A percentile compares a stretch with the other conserved stretches of the same genome.
phyloP scores from a whole-genome alignment of 2,329 filamentous ascomycete species.

The Diaporthe ilicicola region DNA sequence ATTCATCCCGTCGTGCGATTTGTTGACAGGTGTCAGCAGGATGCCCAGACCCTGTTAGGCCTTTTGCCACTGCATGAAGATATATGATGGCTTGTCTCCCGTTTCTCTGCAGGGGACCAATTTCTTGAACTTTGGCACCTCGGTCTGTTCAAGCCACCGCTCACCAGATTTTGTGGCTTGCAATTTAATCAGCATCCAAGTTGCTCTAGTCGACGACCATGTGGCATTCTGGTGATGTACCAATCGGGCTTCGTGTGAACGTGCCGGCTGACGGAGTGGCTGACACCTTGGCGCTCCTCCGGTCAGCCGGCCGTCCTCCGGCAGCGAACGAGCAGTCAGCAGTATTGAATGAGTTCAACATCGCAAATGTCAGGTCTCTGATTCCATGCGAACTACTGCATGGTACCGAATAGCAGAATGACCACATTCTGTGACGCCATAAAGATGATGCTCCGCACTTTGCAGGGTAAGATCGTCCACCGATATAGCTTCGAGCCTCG shows the following conservation, averaged over 20 bases:
- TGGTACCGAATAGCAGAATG: background rate
- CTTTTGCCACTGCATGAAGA: background rate
- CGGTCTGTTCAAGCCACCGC: too few relatives aligned
- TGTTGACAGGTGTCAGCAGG: background rate
- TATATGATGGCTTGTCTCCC: background rate
- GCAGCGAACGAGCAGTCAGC: background rate
- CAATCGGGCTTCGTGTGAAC: background rate
- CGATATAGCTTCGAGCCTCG: background rate
- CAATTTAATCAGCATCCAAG: too few relatives aligned
- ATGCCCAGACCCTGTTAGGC: background rate
- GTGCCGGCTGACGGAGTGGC: slow-evolving; percentile 14
- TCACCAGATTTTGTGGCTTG: background rate
- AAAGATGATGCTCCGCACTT: slow-evolving; percentile 21
- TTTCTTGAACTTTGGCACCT: background rate
- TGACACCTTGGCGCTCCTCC: slow-evolving; percentile 5
- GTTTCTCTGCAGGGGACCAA: background rate
- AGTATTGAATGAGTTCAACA: background rate
- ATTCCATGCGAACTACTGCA: background rate
- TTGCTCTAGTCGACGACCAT: too few relatives aligned
- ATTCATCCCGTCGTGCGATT: background rate
- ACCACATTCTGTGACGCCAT: slow-evolving; percentile 3
- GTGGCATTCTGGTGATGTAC: background rate
- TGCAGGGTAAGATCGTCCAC: slow-evolving; percentile 2
- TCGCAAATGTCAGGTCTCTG: background rate
- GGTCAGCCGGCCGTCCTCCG: slow-evolving; percentile 3